A percentile compares a stretch with the other conserved stretches of the same genome.
Evolutionary conservation across 2,329 filamentous ascomycete genomes (phyloP).

Genomic region (Nigrospora oryzae): DNA sequence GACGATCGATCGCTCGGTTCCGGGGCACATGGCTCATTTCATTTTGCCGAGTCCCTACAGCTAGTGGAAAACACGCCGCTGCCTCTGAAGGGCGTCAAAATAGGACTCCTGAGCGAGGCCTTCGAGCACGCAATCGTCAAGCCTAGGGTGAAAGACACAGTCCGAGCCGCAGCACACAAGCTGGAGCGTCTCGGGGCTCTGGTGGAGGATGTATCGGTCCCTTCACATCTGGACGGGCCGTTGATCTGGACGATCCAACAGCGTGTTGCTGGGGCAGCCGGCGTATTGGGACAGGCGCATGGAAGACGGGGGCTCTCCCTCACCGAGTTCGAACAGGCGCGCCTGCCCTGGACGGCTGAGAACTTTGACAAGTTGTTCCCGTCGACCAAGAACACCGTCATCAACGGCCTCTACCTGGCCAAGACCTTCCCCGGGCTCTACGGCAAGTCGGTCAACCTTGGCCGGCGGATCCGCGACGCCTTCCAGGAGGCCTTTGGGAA

Average conservation of each 20-base stretch:
- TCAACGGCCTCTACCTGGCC: conserved; percentile 39
- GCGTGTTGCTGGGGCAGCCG: conserved; percentile 32
- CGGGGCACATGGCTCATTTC: conserved; percentile 16
- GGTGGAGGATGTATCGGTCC: conserved; percentile 41
- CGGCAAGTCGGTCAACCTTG: conserved; percentile 39
- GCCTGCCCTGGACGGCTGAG: conserved; percentile 34
- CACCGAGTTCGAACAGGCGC: conserved; percentile 38
- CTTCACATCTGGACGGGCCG: conserved; percentile 35
- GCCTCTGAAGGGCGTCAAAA: conserved; percentile 21
- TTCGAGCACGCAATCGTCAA: conserved; percentile 29
- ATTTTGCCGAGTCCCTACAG: conserved; percentile 13
- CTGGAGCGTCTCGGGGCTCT: conserved; percentile 37
- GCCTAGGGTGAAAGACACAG: conserved; percentile 27
- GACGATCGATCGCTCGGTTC: conserved; percentile 33
- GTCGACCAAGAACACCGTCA: conserved; percentile 45
- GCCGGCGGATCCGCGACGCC: conserved; percentile 33
- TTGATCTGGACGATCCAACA: conserved; percentile 42
- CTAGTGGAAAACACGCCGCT: background rate
- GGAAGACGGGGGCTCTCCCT: conserved; percentile 40
- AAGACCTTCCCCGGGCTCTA: conserved; percentile 35
- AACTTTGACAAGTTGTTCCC: conserved; percentile 43
- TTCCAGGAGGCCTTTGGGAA: conserved; percentile 31
- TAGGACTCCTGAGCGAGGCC: conserved; percentile 36
- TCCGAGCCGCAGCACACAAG: conserved; percentile 29
- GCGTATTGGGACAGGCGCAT: conserved; percentile 31